Percentiles rank a stretch among this genome's conserved stretches.
Evolutionary conservation across 345 rosid genomes (phyloP).

Genomic region (Sisymbrium altissimum): DNA sequence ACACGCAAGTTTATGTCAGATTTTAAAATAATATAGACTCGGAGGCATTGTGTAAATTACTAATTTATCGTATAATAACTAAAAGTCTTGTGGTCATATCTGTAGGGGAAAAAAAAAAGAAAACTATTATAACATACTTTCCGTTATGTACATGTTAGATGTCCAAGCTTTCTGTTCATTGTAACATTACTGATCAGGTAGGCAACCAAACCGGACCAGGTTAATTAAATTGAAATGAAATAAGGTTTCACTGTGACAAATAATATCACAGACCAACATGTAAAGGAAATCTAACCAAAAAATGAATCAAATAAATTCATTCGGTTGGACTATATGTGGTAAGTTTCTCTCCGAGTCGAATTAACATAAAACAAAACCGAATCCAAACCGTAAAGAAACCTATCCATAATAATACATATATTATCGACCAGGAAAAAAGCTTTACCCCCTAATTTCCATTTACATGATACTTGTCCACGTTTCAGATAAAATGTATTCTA

Average conservation of each 20-base stretch:
- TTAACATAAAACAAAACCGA: not conserved
- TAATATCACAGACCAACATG: not conserved
- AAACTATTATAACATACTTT: not conserved
- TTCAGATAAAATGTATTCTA: not conserved
- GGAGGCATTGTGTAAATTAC: not conserved
- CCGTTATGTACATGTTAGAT: not conserved
- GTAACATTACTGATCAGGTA: conserved; percentile 2
- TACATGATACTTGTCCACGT: not conserved
- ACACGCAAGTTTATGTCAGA: conserved; percentile 26
- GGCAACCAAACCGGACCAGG: conserved; percentile 22
- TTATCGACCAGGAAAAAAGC: too few species aligned
- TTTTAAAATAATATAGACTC: not conserved
- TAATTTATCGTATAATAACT: not conserved
- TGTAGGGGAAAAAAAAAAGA: not conserved
- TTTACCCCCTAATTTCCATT: not conserved
- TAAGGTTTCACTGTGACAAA: not conserved
- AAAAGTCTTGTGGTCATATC: not conserved
- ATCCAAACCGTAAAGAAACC: not conserved
- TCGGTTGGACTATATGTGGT: not conserved
- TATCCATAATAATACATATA: not conserved
- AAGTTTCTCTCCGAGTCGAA: not conserved
- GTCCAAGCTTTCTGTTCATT: not conserved
- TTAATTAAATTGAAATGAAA: not conserved
- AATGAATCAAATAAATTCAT: not conserved
- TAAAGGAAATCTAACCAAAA: not conserved